These are phyloP conservation scores for Raddia guianensis DNA, from an alignment of 176 grass and related monocot genomes.

Conservation along the genomic window DNA sequence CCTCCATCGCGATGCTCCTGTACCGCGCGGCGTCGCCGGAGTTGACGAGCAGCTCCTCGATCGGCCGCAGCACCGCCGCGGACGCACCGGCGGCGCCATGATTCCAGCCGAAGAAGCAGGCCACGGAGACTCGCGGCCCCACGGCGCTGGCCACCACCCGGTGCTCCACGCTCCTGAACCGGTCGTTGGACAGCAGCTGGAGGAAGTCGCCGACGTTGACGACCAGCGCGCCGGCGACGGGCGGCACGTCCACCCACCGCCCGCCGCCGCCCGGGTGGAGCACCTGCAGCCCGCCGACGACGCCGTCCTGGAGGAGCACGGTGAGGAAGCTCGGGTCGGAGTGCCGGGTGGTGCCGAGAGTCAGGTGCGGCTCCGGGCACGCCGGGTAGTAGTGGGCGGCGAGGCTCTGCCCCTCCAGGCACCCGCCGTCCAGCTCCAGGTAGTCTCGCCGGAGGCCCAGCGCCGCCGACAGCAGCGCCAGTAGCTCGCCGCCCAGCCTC, in stretches of 20 bases:
- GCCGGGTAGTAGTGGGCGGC: too few relatives aligned
- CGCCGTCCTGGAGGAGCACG: constrained; percentile 37
- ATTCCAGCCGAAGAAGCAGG: not conserved
- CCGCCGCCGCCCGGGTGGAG: constrained; percentile 24
- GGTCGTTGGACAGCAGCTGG: too few relatives aligned
- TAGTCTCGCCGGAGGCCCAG: not conserved
- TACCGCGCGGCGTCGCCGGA: too few relatives aligned
- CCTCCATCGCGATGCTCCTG: too few relatives aligned
- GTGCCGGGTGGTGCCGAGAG: constrained; percentile 25
- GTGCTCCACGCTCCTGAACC: not conserved
- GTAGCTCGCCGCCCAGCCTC: not conserved
- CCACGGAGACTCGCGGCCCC: not conserved
- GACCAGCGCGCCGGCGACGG: not conserved
- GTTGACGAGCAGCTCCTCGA: too few relatives aligned
- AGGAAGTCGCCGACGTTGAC: not conserved
- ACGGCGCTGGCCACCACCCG: not conserved
- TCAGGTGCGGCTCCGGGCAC: too few relatives aligned
- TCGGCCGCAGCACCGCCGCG: not conserved
- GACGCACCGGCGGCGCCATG: not conserved
- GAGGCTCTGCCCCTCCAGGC: too few relatives aligned
- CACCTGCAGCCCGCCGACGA: constrained; percentile 34
- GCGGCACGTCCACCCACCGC: constrained; percentile 5
- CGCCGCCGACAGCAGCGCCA: constrained; percentile 31
- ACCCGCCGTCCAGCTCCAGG: too few relatives aligned
- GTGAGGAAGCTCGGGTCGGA: constrained; percentile 38